Evolutionary conservation across 257 asterid genomes (phyloP), one percentile per base, ranked within the genome.

Genomic region (Solanum phureja): DNA sequence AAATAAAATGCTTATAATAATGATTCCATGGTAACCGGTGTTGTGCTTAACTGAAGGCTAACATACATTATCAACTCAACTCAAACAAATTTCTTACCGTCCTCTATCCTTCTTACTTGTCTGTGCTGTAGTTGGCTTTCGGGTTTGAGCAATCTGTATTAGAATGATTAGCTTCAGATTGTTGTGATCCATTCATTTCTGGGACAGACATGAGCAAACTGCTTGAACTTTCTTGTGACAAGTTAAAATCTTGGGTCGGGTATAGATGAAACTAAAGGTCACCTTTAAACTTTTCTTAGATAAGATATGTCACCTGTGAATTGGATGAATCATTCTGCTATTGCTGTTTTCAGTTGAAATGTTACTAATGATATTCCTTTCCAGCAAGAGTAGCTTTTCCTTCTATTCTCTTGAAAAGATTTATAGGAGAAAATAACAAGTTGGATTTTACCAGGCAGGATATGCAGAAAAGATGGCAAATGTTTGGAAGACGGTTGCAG

Each of bases 391-490:
- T 49, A 46, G n/a, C 35, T 58, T 38, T 74, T 52, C 21, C 34
- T 35, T 87, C 56, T 37, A 44, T 44, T 74, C 73, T 72, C 31
- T 34, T 8, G 83, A 74, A 73, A 52, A 35, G 73, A 21, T 68
- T 12, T 11, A n/a, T 23, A 18, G 49, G 87, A 83, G 44, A 44
- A 86, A 82, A n/a, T 87, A 44, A 87, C 68, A 71, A 19, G 23
- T 19, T 85, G 87, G 83, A 69, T 89, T 44, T 90, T 84, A 86
- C 68, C 98, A 96, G 99, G 98, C 95, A 56, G 99, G 99, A 85
- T 96, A 96, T 90, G 98, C 99, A 40, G 98, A 96, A 92, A 95
- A 96, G 94, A 95, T 95, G 95, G 98, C 98, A 11, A 91, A 71
- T 19, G 98, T 96, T 76, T 97, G 99, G 98, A 96, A 92, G 85